Evolutionary conservation across 768 basidiomycete species (phyloP).

Genomic region (Naganishia antarctica): DNA sequence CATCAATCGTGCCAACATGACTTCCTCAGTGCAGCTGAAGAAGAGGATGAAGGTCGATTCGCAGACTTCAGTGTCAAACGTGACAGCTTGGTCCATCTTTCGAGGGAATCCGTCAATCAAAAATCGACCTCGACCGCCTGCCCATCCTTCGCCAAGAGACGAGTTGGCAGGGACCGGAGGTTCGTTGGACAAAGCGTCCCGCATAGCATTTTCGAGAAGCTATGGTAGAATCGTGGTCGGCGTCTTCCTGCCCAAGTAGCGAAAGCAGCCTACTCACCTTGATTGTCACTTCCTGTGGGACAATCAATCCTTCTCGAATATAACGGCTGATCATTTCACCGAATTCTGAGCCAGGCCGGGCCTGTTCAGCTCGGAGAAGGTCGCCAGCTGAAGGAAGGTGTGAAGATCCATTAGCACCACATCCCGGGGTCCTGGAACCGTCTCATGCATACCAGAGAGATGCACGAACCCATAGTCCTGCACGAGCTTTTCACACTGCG

Average conservation of each 20-base stretch:
- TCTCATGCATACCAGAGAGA: constrained; percentile 68
- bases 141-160: constrained; percentile 53
- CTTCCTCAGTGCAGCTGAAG: constrained; percentile 78
- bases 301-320: constrained; percentile 87
- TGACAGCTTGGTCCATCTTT: constrained; percentile 94
- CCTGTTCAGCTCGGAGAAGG: constrained; percentile 88
- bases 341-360: constrained; percentile 73
- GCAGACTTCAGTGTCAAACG: constrained; percentile 85
- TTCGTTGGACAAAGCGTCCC: constrained; percentile 54
- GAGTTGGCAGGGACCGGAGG: constrained; percentile 31
- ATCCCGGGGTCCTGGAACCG: neutral
- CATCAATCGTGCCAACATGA: constrained; percentile 77
- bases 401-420: neutral
- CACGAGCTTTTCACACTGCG: constrained; percentile 82
- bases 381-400: constrained; percentile 69
- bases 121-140: constrained; percentile 71
- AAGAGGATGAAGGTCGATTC: constrained; percentile 72
- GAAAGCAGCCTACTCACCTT: constrained; percentile 48
- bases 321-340: constrained; percentile 78
- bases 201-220: constrained; percentile 89
- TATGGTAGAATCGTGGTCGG: constrained; percentile 41
- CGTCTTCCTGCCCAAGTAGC: neutral
- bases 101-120: constrained; percentile 95
- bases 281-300: constrained; percentile 94
- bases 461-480: constrained; percentile 81